These are phyloP conservation scores for Macrolepiota dolichaula DNA, from an alignment of 768 basidiomycete genomes.

Conservation along the genomic window DNA sequence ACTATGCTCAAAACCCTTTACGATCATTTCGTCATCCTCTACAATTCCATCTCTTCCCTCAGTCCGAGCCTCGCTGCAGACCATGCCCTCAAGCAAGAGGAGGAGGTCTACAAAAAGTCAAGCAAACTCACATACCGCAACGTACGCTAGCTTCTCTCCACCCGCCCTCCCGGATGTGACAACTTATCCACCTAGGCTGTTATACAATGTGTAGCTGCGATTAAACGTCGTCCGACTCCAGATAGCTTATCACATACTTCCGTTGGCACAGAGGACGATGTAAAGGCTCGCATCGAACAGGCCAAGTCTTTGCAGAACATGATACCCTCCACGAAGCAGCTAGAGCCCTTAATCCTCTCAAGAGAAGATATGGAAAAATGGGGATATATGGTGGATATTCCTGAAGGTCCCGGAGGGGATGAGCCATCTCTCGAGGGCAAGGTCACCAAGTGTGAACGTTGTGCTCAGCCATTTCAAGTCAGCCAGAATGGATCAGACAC, in stretches of 20 bases:
- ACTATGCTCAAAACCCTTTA: constrained; percentile 73
- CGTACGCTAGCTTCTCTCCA: constrained; percentile 39
- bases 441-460: constrained; percentile 75
- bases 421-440: constrained; percentile 61
- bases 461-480: constrained; percentile 66
- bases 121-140: constrained; percentile 82
- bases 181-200: constrained; percentile 35
- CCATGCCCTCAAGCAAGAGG: constrained; percentile 80
- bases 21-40: constrained; percentile 69
- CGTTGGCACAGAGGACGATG: constrained; percentile 72
- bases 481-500: constrained; percentile 50
- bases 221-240: constrained; percentile 53
- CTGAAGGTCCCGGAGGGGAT: constrained; percentile 61
- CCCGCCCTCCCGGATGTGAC: not conserved
- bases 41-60: constrained; percentile 48
- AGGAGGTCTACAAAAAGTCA: constrained; percentile 70
- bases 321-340: constrained; percentile 19
- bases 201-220: constrained; percentile 45
- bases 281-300: constrained; percentile 49
- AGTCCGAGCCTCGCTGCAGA: constrained; percentile 67
- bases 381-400: constrained; percentile 71
- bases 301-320: constrained; percentile 13
- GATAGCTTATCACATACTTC: constrained; percentile 60
- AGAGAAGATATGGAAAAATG: constrained; percentile 55
- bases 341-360: constrained; percentile 61